Conservation (phyloP, 2,329 filamentous ascomycete species). For the Sporothrix brasiliensis region DNA sequence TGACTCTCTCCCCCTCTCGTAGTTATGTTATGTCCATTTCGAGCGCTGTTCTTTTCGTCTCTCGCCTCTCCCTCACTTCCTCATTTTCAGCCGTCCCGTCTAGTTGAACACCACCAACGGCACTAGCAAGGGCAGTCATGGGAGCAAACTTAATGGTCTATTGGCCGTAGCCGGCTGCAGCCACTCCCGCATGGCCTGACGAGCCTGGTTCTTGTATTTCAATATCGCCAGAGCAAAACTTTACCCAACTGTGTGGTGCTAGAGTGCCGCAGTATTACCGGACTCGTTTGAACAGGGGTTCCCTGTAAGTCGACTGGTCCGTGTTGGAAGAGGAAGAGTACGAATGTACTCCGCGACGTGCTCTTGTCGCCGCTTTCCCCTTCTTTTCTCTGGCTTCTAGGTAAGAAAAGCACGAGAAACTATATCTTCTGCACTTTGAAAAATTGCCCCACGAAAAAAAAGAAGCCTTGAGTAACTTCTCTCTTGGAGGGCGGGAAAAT, state of each 20-base stretch:
- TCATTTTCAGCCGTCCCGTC: conserved; percentile 20
- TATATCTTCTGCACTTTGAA: too few relatives aligned
- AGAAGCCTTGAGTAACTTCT: too few relatives aligned
- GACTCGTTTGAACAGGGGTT: conserved; percentile 11
- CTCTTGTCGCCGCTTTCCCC: background rate
- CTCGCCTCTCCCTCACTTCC: background rate
- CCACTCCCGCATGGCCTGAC: background rate
- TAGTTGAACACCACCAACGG: background rate
- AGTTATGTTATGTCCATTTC: background rate
- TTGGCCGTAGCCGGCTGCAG: background rate
- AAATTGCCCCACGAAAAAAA: too few relatives aligned
- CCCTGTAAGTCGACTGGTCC: conserved; percentile 11
- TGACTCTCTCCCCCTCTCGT: background rate
- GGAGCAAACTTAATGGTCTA: conserved; percentile 23
- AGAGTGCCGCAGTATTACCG: background rate
- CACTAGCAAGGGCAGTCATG: conserved; percentile 26
- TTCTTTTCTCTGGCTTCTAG: too few relatives aligned
- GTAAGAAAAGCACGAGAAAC: background rate
- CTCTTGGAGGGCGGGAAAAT: background rate
- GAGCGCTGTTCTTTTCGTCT: background rate
- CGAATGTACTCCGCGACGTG: conserved; percentile 6
- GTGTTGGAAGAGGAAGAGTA: conserved; percentile 11
- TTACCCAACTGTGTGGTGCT: background rate
- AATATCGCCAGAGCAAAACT: background rate
- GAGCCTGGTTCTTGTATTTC: background rate